Evolutionary conservation across 345 rosid species (phyloP), one percentile per base, ranked within the genome.

Genomic region (Erucastrum elatum): DNA sequence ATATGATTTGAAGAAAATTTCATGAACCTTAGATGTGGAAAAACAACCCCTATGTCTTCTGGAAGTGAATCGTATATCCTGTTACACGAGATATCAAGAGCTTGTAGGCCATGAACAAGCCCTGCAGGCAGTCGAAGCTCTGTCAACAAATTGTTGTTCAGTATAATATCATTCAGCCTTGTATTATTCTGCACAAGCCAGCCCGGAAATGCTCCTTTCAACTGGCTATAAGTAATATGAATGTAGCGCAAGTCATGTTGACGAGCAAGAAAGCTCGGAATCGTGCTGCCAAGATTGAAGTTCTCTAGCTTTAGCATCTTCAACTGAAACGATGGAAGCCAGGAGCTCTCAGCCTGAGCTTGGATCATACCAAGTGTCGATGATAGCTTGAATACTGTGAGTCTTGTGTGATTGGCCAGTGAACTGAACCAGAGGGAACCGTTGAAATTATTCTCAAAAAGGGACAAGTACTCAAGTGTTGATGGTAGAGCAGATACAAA

Each of bases 101-200:
- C 6, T 30, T 21, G 35, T 26, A 74, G 31, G n/a, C 67, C 60
- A 67, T 74, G 82, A 21, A 15, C 53, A 67, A 68, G 8, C 37
- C 10, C 12, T 4, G 35, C 4, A 1, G 77, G 77, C 44, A 79
- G 51, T 7, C n/a, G 78, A 46, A 79, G 34, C 55, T 69, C 6
- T 4, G 65, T 29, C 41, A 79, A 61, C 0, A 15, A 67, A n/a
- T 79, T 79, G 21, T 2, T 44, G 9, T 25, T 31, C 11, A 73
- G 2, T n/a, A n/a, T 3, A 4, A 79, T 0, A 0, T n/a, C 8
- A n/a, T 61, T 25, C 17, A 79, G 12, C 3, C 51, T 68, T 67
- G 78, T 58, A 61, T 74, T 79, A 59, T 74, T 73, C 64, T 73
- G 3, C 21, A 79, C 15, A 63, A 79, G 64, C 82, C 82, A 79